Conservation (phyloP, 148 eudicot species). For the Chenopodium quinoa region DNA sequence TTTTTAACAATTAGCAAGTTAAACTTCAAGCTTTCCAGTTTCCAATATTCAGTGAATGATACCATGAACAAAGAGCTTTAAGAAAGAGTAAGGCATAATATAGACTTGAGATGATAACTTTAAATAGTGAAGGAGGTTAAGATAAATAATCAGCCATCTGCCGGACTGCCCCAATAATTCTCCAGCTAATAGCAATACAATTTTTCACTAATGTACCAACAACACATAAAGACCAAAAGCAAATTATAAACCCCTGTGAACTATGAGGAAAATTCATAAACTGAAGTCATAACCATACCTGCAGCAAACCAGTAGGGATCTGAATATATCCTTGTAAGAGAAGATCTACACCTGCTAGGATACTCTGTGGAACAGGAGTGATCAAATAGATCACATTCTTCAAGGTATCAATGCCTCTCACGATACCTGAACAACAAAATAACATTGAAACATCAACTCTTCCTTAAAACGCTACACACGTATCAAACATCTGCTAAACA, state of each 20-base stretch:
- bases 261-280: not conserved
- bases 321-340: constrained; percentile 78
- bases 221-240: not conserved
- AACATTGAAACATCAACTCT: not conserved
- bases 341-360: constrained; percentile 63
- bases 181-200: not conserved
- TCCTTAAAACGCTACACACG: not conserved
- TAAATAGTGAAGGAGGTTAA: no score
- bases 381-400: constrained; percentile 58
- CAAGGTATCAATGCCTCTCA: constrained; percentile 62
- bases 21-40: no score
- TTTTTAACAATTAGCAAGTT: no score
- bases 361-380: constrained; percentile 69
- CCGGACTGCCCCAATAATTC: not conserved
- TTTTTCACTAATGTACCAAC: not conserved
- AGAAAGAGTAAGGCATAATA: no score
- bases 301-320: constrained; percentile 69
- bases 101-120: no score
- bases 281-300: constrained; percentile 41
- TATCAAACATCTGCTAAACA: not conserved
- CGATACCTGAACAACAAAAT: constrained; percentile 54
- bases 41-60: no score
- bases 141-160: not conserved
- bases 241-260: not conserved
- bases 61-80: no score